Evolutionary conservation across 2,329 filamentous ascomycete species (phyloP).

Genomic region (Pseudophaeomoniella oleicola): DNA sequence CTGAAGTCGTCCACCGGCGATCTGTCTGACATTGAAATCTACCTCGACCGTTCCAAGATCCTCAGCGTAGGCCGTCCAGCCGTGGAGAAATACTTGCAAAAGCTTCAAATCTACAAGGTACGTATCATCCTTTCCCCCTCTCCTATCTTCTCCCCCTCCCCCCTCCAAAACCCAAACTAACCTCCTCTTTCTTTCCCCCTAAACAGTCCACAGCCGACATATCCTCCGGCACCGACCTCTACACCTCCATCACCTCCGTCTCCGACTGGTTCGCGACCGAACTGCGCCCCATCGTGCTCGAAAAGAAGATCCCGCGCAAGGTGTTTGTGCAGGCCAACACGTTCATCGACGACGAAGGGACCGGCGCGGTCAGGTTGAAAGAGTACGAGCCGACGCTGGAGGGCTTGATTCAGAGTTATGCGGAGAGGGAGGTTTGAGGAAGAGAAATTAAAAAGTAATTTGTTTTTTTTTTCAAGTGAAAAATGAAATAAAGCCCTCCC

Average conservation of each 20-base stretch:
- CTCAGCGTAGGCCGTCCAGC: constrained; percentile 67
- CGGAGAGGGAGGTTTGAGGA: constrained; percentile 38
- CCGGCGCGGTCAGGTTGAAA: constrained; percentile 58
- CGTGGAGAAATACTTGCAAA: constrained; percentile 76
- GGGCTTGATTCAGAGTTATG: constrained; percentile 75
- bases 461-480: too few relatives aligned
- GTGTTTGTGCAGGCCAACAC: constrained; percentile 93
- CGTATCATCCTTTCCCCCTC: too few relatives aligned
- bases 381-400: constrained; percentile 73
- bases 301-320: constrained; percentile 45
- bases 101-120: constrained; percentile 75
- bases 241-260: constrained; percentile 70
- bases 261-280: constrained; percentile 72
- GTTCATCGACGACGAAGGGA: constrained; percentile 45
- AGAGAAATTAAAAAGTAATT: too few relatives aligned
- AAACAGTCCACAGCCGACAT: constrained; percentile 59
- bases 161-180: too few relatives aligned
- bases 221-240: constrained; percentile 61
- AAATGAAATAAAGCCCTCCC: too few relatives aligned
- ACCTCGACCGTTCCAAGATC: constrained; percentile 75
- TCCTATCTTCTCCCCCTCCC: too few relatives aligned
- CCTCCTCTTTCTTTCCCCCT: too few relatives aligned
- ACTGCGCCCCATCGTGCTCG: constrained; percentile 51
- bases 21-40: constrained; percentile 67
- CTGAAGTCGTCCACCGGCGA: constrained; percentile 61